Conservation (phyloP, 2,329 filamentous ascomycete genomes). For the Sclerotiophoma versabilis region DNA sequence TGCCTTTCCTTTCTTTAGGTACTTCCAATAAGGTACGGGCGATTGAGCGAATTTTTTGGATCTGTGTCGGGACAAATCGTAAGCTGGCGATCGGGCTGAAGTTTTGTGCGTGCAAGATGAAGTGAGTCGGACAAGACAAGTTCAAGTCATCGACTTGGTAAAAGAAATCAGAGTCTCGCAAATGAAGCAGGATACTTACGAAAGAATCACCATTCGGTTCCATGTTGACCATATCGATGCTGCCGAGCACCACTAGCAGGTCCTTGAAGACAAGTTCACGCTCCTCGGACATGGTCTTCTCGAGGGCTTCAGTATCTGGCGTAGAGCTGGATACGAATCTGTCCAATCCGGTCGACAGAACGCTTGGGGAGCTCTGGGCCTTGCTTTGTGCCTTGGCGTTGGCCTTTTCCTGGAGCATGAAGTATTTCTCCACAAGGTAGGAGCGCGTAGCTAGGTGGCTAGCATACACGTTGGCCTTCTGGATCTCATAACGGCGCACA, state of each 20-base stretch:
- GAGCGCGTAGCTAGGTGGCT: conserved; percentile 83
- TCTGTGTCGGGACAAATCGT: conserved; percentile 54
- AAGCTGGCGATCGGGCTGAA: conserved; percentile 32
- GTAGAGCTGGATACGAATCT: conserved; percentile 30
- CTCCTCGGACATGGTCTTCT: conserved; percentile 74
- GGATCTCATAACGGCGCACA: conserved; percentile 73
- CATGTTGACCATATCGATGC: conserved; percentile 84
- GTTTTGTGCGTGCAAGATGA: conserved; percentile 15
- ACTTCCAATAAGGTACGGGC: conserved; percentile 78
- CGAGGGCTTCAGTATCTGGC: conserved; percentile 55
- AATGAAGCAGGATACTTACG: conserved; percentile 54
- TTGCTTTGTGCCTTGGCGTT: conserved; percentile 55
- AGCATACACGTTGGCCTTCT: conserved; percentile 88
- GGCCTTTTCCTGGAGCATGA: conserved; percentile 73
- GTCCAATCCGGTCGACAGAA: conserved; percentile 39
- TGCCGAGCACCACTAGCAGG: conserved; percentile 75
- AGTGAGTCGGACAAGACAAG: conserved; percentile 15
- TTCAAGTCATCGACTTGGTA: conserved; percentile 9
- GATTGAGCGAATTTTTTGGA: conserved; percentile 84
- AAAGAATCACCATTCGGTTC: conserved; percentile 73
- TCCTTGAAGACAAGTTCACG: conserved; percentile 83
- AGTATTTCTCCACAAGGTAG: conserved; percentile 86
- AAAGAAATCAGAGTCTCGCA: conserved; percentile 22
- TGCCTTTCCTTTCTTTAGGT: conserved; percentile 61
- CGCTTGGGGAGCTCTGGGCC: conserved; percentile 39